Percentiles rank a stretch among this genome's conserved stretches.
These are phyloP conservation scores for Talaromyces sp. DNA, from an alignment of 2,329 filamentous ascomycete genomes.

Conservation along the genomic window DNA sequence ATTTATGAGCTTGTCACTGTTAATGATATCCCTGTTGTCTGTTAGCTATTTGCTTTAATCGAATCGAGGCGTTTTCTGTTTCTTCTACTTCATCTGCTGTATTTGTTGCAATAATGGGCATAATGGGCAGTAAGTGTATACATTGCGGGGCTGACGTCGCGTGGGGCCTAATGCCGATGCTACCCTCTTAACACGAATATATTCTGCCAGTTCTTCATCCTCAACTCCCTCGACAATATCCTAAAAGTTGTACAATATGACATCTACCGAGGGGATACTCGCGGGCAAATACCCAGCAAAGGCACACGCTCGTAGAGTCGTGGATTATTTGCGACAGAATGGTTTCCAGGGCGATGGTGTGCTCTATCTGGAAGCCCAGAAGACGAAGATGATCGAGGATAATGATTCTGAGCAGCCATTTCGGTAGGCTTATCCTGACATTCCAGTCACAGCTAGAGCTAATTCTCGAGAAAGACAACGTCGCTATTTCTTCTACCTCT, in stretches of 20 bases:
- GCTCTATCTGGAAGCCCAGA: conserved; percentile 82
- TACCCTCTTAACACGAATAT: background rate
- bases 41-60: background rate
- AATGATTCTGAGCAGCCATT: conserved; percentile 80
- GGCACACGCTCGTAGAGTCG: conserved; percentile 77
- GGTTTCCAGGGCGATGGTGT: conserved; percentile 65
- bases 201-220: background rate
- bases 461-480: conserved; percentile 60
- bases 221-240: background rate
- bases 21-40: background rate
- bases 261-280: conserved; percentile 38
- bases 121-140: no score
- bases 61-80: background rate
- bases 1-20: background rate
- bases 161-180: background rate
- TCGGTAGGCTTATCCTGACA: conserved; percentile 48
- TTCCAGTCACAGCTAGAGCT: background rate
- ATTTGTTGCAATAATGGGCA: no score
- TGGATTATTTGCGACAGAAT: conserved; percentile 62
- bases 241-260: conserved; percentile 20
- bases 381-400: conserved; percentile 78
- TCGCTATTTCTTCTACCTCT: conserved; percentile 91
- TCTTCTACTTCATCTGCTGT: no score
- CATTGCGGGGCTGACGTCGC: background rate
- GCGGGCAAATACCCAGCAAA: conserved; percentile 73